Evolutionary conservation across 2,329 filamentous ascomycete genomes (phyloP).

Genomic region (Penicillium hordei): DNA sequence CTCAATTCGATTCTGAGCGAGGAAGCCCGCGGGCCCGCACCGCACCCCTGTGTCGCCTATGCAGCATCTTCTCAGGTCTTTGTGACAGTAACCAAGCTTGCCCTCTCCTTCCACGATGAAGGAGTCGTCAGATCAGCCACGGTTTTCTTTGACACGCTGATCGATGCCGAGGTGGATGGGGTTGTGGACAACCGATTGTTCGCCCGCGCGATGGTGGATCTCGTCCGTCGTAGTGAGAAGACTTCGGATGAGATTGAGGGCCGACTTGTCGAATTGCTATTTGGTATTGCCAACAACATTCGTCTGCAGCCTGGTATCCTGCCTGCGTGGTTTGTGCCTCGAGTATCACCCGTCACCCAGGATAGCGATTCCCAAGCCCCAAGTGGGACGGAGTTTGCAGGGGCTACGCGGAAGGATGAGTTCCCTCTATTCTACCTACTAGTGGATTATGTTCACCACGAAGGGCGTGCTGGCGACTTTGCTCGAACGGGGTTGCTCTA

Average conservation of each 20-base stretch:
- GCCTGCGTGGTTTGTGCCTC: slow-evolving; percentile 83
- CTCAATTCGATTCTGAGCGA: slow-evolving; percentile 73
- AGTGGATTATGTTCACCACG: slow-evolving; percentile 94
- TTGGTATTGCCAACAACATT: slow-evolving; percentile 96
- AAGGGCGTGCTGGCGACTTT: slow-evolving; percentile 93
- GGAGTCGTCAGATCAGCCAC: slow-evolving; percentile 82
- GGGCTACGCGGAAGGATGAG: slow-evolving; percentile 82
- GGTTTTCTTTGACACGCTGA: slow-evolving; percentile 82
- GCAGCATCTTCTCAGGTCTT: slow-evolving; percentile 85
- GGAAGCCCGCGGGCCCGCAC: slow-evolving; percentile 82
- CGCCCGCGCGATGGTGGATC: slow-evolving; percentile 80
- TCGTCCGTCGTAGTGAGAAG: slow-evolving; percentile 69
- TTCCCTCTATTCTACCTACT: slow-evolving; percentile 95
- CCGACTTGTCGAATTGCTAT: slow-evolving; percentile 86
- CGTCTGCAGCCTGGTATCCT: slow-evolving; percentile 82
- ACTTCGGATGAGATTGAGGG: slow-evolving; percentile 79
- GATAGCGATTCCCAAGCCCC: slow-evolving; percentile 42
- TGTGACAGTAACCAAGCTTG: slow-evolving; percentile 83
- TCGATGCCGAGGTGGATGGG: slow-evolving; percentile 95
- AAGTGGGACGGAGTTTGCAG: slow-evolving; percentile 70
- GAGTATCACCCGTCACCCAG: slow-evolving; percentile 39
- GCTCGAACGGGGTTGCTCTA: slow-evolving; percentile 91
- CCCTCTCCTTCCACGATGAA: slow-evolving; percentile 79
- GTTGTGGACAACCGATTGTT: slow-evolving; percentile 86
- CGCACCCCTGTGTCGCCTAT: slow-evolving; percentile 88